Evolutionary conservation across 164 flowering plant genomes (phyloP).

Genomic region (Aristolochia contorta): DNA sequence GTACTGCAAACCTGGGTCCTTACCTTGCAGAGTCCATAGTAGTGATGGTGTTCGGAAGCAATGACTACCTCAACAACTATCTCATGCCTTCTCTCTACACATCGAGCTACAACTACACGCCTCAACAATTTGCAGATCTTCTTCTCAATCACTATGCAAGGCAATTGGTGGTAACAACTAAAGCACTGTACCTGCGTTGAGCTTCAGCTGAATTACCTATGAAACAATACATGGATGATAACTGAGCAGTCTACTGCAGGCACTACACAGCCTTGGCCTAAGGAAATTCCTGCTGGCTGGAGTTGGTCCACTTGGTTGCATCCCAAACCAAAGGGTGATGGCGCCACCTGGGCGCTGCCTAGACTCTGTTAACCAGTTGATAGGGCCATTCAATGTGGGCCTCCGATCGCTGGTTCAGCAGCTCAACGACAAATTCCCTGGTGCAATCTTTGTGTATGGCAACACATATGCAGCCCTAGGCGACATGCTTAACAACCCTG

Average conservation of each 20-base stretch:
- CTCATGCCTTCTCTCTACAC: constrained; percentile 49
- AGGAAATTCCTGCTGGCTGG: constrained; percentile 69
- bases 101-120: constrained; percentile 34
- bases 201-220: not conserved
- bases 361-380: constrained; percentile 47
- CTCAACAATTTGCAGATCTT: constrained; percentile 41
- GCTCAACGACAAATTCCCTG: constrained; percentile 44
- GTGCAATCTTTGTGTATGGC: constrained; percentile 42
- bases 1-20: constrained; percentile 19
- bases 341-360: constrained; percentile 48
- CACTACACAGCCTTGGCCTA: constrained; percentile 56
- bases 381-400: constrained; percentile 52
- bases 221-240: not conserved
- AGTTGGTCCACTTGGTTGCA: constrained; percentile 70
- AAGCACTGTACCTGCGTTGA: not conserved
- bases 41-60: constrained; percentile 55
- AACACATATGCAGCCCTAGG: constrained; percentile 50
- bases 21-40: constrained; percentile 45
- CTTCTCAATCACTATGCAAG: constrained; percentile 46
- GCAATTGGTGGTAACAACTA: constrained; percentile 36
- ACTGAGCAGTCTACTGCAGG: constrained; percentile 24
- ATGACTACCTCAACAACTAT: constrained; percentile 72
- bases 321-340: constrained; percentile 52
- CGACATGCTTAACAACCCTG: constrained; percentile 60
- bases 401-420: constrained; percentile 44